phyloP scores from a whole-genome alignment of 2,329 filamentous ascomycete species.

The Claviceps monticola region DNA sequence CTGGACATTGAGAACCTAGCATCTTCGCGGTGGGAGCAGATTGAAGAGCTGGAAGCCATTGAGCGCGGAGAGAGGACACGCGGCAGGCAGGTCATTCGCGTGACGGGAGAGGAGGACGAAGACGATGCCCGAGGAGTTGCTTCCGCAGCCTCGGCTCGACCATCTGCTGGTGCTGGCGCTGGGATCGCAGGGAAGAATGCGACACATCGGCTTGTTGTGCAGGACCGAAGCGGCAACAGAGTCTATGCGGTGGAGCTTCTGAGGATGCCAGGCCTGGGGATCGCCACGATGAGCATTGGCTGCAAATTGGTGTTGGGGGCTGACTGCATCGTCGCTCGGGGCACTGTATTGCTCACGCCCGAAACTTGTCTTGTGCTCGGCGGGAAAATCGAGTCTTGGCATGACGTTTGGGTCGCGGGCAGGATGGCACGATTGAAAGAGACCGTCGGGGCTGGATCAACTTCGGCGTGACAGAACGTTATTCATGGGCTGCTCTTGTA shows the following conservation, averaged over 20 bases:
- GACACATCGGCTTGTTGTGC: slow-evolving; percentile 68
- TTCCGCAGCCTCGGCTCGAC: background rate
- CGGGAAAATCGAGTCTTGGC: slow-evolving; percentile 71
- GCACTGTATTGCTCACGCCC: slow-evolving; percentile 65
- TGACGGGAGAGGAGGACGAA: slow-evolving; percentile 32
- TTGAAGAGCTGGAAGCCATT: slow-evolving; percentile 64
- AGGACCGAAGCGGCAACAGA: slow-evolving; percentile 60
- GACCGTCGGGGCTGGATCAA: slow-evolving; percentile 26
- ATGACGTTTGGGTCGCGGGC: slow-evolving; percentile 61
- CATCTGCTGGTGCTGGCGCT: background rate
- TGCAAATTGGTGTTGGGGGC: slow-evolving; percentile 64
- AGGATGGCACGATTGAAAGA: slow-evolving; percentile 56
- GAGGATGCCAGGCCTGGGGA: slow-evolving; percentile 48
- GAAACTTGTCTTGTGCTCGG: slow-evolving; percentile 59
- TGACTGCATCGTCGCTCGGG: slow-evolving; percentile 54
- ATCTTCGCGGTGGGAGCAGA: slow-evolving; percentile 69
- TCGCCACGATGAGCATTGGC: slow-evolving; percentile 58
- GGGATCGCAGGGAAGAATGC: slow-evolving; percentile 26
- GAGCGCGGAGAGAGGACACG: slow-evolving; percentile 60
- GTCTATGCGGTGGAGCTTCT: slow-evolving; percentile 61
- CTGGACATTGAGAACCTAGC: slow-evolving; percentile 76
- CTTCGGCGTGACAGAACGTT: background rate
- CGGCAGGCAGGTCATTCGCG: slow-evolving; percentile 70
- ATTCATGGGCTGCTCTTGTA: slow-evolving; percentile 1
- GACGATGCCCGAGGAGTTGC: slow-evolving; percentile 13